Base-by-base conservation (phyloP, 148 eudicot species). In the Rheum nobile region DNA sequence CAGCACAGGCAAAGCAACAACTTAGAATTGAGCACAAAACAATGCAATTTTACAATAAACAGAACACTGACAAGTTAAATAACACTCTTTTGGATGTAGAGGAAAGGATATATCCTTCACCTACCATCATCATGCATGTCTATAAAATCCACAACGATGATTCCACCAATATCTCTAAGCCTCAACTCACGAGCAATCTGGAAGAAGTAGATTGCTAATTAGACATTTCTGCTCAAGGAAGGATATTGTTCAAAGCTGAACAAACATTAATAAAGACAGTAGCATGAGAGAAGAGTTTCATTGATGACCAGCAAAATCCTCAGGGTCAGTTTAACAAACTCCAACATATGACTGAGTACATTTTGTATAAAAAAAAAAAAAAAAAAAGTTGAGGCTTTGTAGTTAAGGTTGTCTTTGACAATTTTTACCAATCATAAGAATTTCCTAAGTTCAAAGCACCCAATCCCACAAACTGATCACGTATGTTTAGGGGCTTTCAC, bases 91-190 rank as follows among this genome's bases (percentile, higher is more conserved):
- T 63, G 69, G 38, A 52, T 68, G 67, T 8, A 38, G 37, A 73
- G n/a, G 39, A 37, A 63, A 77, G 71, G 12, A 48, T 22, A 37
- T 12, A 12, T 46, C 24, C 32, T 39, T 71, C 50, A 75, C 94
- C 88, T 83, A 94, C 98, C 75, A 61, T 94, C 91, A 79, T 94
- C 96, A 80, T 80, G 46, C 98, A 94, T 94, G 78, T 91, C 96
- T 75, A 94, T 91, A 84, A 94, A 94, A 83, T 94, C 97, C 42
- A 94, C 97, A 41, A 94, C 91, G 55, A 94, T 94, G 73, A 94
- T 94, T 75, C 97, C 98, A 82, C 98, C 98, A 83, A 94, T 87
- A 83, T 91, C 97, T 81, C 98, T 87, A 80, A 94, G 87, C 80
- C 97, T 86, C 77, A 91, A 78, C 80, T 94, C 97, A 79, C 98